Percentiles rank a stretch among this genome's conserved stretches.
phyloP scores from a whole-genome alignment of 2,329 filamentous ascomycete genomes.

The Aureobasidium sp. region DNA sequence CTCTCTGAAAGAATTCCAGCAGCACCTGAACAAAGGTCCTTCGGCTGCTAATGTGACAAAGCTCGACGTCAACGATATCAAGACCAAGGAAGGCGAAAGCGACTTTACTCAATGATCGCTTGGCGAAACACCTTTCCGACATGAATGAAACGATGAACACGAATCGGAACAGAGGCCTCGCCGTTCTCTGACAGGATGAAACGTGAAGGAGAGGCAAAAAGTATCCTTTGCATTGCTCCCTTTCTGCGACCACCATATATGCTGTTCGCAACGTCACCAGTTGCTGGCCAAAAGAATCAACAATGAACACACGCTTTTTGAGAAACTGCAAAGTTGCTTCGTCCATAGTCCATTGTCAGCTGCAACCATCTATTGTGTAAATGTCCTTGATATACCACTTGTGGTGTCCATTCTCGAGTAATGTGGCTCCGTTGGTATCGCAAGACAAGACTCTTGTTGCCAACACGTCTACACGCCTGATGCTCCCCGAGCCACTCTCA shows the following conservation, averaged over 20 bases:
- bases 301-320: too few species aligned
- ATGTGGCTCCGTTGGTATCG: background rate
- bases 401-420: too few species aligned
- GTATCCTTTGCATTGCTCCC: background rate
- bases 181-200: background rate
- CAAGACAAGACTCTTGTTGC: background rate
- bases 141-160: background rate
- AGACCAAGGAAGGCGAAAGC: slow-evolving; percentile 57
- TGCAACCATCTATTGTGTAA: too few species aligned
- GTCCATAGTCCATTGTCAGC: too few species aligned
- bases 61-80: slow-evolving; percentile 60
- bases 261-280: background rate
- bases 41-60: slow-evolving; percentile 62
- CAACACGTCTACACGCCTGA: background rate
- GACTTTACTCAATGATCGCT: slow-evolving; percentile 40
- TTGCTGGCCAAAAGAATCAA: background rate
- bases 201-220: background rate
- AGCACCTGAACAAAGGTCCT: slow-evolving; percentile 68
- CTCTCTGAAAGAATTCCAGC: slow-evolving; percentile 59
- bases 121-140: background rate
- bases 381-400: too few species aligned
- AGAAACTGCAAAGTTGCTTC: too few species aligned
- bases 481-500: background rate
- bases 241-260: background rate
- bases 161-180: background rate